Base-by-base conservation (phyloP, 148 eudicot genomes). In the Fagopyrum tataricum region DNA sequence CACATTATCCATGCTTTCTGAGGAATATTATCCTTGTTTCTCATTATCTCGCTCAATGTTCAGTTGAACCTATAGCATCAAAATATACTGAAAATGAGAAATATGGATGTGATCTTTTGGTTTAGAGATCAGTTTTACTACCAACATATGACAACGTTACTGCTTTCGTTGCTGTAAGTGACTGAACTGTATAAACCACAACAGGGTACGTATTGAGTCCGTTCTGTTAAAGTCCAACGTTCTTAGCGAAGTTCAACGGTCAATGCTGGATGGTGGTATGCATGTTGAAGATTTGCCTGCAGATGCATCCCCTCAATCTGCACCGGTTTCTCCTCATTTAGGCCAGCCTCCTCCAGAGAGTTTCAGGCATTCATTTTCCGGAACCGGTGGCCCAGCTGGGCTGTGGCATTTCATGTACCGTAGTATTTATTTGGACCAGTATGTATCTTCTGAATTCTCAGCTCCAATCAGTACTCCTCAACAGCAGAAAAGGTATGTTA, bases 371-470 rank as follows among this genome's bases (percentile, higher is more conserved):
- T 75, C 87, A 55, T 78, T 76, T 74, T 69, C 58, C 73, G 88
- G 93, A 66, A 76, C 77, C 62, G 97, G 98, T 69, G 98, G 98
- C 78, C 93, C 93, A 12, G 84, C 86, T 83, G 98, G 98, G 56
- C 90, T 95, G 49, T 95, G 98, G 97, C 97, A 95, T 84, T 95
- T 95, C 73, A 84, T 95, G 12, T 95, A 95, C 73, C 90, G 91
- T 55, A 95, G 97, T 74, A 84, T 91, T 47, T 88, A 84, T 84
- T 83, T 90, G 74, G 93, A 95, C 78, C 98, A 95, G 77, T 95
- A 88, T 80, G 92, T 91, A 37, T 84, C 96, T 69, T 95, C 97
- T 71, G 98, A 95, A 79, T 91, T 91, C 75, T 90, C 97, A 46
- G 78, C 97, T 44, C 93, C 98, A 76, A 85, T 95, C 53, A 87